phyloP scores from a whole-genome alignment of 1,139 yeast species.

The Kodamaea fungicola region DNA sequence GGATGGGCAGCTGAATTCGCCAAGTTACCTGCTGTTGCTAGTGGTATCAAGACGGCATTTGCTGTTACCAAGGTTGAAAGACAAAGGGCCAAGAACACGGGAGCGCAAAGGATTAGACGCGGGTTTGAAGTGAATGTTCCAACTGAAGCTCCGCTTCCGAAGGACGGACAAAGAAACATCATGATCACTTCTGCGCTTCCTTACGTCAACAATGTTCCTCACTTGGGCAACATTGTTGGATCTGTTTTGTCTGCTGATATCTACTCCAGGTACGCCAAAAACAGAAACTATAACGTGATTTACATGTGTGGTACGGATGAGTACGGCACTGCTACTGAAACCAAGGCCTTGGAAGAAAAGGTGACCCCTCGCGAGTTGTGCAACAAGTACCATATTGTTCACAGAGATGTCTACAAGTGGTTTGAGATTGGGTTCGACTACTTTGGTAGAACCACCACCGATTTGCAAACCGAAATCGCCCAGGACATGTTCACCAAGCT shows the following conservation, averaged over 20 bases:
- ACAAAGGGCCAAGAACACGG: constrained; percentile 52
- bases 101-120: constrained; percentile 44
- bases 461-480: constrained; percentile 88
- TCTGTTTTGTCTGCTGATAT: constrained; percentile 94
- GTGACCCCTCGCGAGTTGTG: constrained; percentile 85
- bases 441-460: constrained; percentile 95
- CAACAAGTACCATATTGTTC: constrained; percentile 84
- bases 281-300: constrained; percentile 82
- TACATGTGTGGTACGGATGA: constrained; percentile 97
- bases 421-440: constrained; percentile 91
- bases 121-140: constrained; percentile 39
- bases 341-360: constrained; percentile 93
- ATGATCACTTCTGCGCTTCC: constrained; percentile 95
- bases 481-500: constrained; percentile 85
- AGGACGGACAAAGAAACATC: constrained; percentile 69
- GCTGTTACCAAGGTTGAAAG: constrained; percentile 43
- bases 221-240: constrained; percentile 94
- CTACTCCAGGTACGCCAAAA: constrained; percentile 84
- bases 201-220: constrained; percentile 97
- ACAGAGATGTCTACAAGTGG: constrained; percentile 92
- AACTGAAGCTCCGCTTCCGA: constrained; percentile 47
- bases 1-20: constrained; percentile 46
- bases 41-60: constrained; percentile 37
- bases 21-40: constrained; percentile 29
- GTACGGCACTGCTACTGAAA: constrained; percentile 98